These are phyloP conservation scores for Microcera coccophila DNA, from an alignment of 2,329 filamentous ascomycete genomes.

Conservation along the genomic window DNA sequence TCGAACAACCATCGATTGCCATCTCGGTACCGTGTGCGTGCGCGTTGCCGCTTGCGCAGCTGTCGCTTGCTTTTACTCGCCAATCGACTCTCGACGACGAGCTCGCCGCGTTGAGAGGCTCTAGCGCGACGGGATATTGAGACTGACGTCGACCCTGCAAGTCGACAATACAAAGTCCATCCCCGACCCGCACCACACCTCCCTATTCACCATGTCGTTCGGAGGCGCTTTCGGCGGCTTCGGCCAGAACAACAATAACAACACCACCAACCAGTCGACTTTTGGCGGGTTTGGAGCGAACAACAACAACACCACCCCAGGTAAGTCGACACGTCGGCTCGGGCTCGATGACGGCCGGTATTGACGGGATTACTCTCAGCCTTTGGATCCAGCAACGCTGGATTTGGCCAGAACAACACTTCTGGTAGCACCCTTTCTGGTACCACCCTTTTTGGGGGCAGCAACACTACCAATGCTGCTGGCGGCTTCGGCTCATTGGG, in stretches of 20 bases:
- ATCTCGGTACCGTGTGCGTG: background rate
- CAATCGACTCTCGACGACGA: background rate
- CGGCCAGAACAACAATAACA: constrained; percentile 50
- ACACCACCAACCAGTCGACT: constrained; percentile 41
- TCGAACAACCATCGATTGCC: background rate
- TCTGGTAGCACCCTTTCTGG: constrained; percentile 46
- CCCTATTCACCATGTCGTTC: constrained; percentile 49
- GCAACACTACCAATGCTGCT: constrained; percentile 24
- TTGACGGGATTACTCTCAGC: constrained; percentile 24
- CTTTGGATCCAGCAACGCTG: constrained; percentile 33
- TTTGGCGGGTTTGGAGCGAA: constrained; percentile 58
- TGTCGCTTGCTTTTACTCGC: background rate
- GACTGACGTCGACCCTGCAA: too few relatives aligned
- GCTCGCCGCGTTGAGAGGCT: background rate
- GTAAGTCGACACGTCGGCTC: constrained; percentile 43
- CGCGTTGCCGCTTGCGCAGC: background rate
- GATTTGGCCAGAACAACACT: constrained; percentile 42
- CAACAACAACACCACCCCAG: constrained; percentile 40
- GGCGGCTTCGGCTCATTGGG: constrained; percentile 37
- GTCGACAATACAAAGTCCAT: constrained; percentile 11
- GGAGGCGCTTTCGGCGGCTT: constrained; percentile 51
- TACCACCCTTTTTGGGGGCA: constrained; percentile 44
- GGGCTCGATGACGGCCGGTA: constrained; percentile 19
- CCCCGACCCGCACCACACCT: constrained; percentile 18
- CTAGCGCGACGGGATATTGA: constrained; percentile 17